These are phyloP conservation scores for Gymnopilus dilepis DNA, from an alignment of 768 basidiomycete genomes.

Conservation along the genomic window DNA sequence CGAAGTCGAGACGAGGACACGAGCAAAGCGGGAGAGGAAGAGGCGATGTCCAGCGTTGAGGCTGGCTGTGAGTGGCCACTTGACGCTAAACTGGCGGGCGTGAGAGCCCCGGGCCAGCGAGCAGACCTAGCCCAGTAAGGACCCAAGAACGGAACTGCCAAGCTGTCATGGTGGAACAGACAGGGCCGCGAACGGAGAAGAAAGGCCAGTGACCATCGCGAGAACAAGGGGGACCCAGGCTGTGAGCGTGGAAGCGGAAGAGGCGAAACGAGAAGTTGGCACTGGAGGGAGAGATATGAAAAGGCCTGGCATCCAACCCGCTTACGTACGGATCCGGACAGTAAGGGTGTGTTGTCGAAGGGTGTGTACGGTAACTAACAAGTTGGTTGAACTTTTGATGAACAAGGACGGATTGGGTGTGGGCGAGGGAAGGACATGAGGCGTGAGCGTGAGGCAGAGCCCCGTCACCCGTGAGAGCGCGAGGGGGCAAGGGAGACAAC, in stretches of 20 bases:
- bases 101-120: background rate
- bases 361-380: conserved; percentile 13
- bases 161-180: conserved; percentile 7
- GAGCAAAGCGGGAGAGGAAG: background rate
- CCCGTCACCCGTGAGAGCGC: background rate
- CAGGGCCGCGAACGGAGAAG: conserved; percentile 8
- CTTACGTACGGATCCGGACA: conserved; percentile 23
- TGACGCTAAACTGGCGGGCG: conserved; percentile 8
- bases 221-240: conserved; percentile 13
- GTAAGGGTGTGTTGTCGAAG: conserved; percentile 8
- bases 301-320: conserved; percentile 9
- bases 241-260: conserved; percentile 6
- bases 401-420: background rate
- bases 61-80: background rate
- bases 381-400: conserved; percentile 1
- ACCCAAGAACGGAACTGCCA: conserved; percentile 7
- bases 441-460: conserved; percentile 3
- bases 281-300: background rate
- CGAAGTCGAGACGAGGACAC: conserved; percentile 8
- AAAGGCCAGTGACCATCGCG: conserved; percentile 13
- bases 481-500: background rate
- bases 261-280: conserved; percentile 6
- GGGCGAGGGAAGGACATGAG: conserved; percentile 13
- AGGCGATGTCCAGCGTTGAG: background rate
- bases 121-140: conserved; percentile 5